phyloP scores from a whole-genome alignment of 441 rosid genomes.

The Dalechampia spathulata region DNA sequence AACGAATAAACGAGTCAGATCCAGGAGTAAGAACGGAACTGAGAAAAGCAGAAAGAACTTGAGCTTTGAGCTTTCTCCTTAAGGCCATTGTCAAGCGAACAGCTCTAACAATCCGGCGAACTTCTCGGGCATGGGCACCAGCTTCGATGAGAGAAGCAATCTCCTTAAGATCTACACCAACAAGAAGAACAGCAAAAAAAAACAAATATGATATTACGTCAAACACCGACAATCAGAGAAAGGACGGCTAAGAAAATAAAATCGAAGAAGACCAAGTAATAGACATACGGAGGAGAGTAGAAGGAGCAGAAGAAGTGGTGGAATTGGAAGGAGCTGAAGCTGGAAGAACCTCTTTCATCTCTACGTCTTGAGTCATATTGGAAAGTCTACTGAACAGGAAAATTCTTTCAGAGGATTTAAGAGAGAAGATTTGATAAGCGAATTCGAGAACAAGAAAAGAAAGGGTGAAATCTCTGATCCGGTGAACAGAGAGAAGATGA shows the following conservation, averaged over 20 bases:
- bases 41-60: constrained; percentile 41
- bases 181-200: neutral
- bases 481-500: no score
- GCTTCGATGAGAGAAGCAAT: constrained; percentile 58
- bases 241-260: no score
- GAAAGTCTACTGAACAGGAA: no score
- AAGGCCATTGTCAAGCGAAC: constrained; percentile 52
- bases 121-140: constrained; percentile 50
- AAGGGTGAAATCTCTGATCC: no score
- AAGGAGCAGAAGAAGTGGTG: constrained; percentile 27
- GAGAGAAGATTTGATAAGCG: no score
- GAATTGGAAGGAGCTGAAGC: constrained; percentile 37
- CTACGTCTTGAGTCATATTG: constrained; percentile 57
- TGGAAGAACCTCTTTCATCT: constrained; percentile 47
- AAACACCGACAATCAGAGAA: no score
- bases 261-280: neutral
- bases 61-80: constrained; percentile 39
- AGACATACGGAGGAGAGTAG: constrained; percentile 39
- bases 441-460: no score
- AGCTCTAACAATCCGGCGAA: constrained; percentile 52
- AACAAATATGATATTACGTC: no score
- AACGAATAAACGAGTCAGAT: constrained; percentile 39
- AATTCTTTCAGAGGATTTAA: no score
- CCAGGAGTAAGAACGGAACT: constrained; percentile 42
- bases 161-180: constrained; percentile 58